Base-by-base conservation (phyloP, 1,284 basidiomycete genomes). In the Ustanciosporium gigantosporum region DNA sequence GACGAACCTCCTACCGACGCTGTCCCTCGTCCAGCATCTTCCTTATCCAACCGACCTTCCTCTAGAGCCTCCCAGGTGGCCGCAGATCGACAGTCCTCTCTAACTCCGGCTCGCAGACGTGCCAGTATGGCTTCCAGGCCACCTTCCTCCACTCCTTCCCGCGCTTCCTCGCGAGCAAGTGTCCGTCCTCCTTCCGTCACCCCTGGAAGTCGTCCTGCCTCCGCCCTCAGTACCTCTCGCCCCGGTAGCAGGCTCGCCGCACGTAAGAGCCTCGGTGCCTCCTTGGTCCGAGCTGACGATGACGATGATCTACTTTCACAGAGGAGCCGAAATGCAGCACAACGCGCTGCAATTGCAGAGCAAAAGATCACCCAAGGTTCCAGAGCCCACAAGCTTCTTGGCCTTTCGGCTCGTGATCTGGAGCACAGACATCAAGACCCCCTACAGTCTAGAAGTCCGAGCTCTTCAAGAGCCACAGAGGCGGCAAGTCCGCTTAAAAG, bases 351-450 rank as follows among this genome's bases (percentile, higher is more conserved):
- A 23, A 46, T 73, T 19, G 67, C 77, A 13, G 70, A 77, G n/a
- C 66, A 78, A 27, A 74, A 83, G 60, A 86, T 90, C 44, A 89
- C 88, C 2, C 85, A 84, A 11, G 90, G 89, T 2, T 89, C 89
- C 3, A 82, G 90, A 41, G 90, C 90, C 6, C 88, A 88, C 45
- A 88, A 88, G 74, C 91, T 90, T 70, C 81, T 86, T 23, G 46
- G 48, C 14, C 39, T 72, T 41, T 60, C 51, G 16, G 64, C 71
- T 2, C 46, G 43, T 11, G 66, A 74, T 35, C 43, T 77, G 29
- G 20, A 88, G 70, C 87, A 91, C 70, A 81, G 91, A 21, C 31
- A 41, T 21, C 36, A 42, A 20, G 27, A 29, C 9, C n/a, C 27
- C n/a, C n/a, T n/a, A n/a, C n/a, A n/a, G n/a, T n/a, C n/a, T n/a